Conservation (phyloP, 164 flowering plant species). For the Litsea cubeba region DNA sequence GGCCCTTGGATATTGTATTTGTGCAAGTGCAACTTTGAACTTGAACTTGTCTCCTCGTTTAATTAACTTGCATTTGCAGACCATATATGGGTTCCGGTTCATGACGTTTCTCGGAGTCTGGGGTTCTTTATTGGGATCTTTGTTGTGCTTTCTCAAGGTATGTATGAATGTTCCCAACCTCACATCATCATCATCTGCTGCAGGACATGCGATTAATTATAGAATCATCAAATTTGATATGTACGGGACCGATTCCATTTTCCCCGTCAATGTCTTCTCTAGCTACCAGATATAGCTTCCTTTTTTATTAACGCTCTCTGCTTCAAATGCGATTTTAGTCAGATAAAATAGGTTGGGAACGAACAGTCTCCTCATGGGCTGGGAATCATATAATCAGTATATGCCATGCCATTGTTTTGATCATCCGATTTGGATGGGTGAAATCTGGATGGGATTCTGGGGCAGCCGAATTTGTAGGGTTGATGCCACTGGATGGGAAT, state of each 20-base stretch:
- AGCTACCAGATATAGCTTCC: neutral
- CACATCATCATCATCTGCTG: neutral
- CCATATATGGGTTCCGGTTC: constrained; percentile 61
- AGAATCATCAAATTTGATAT: too few relatives aligned
- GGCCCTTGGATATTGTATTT: too few relatives aligned
- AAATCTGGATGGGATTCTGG: too few relatives aligned
- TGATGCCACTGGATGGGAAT: too few relatives aligned
- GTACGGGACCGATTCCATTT: neutral
- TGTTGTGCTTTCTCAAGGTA: constrained; percentile 70
- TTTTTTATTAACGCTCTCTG: neutral
- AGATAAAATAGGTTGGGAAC: neutral
- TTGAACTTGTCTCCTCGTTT: neutral
- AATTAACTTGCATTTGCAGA: constrained; percentile 26
- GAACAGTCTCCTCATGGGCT: neutral
- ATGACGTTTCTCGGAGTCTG: constrained; percentile 58
- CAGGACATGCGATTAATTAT: too few relatives aligned
- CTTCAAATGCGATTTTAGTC: neutral
- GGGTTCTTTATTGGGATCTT: constrained; percentile 74
- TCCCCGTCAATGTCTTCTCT: neutral
- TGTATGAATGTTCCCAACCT: constrained; percentile 9
- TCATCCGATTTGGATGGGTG: too few relatives aligned
- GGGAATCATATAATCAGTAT: neutral
- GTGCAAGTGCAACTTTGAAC: neutral
- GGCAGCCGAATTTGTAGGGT: too few relatives aligned
- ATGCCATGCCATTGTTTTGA: neutral